Conservation (phyloP, 108 stramenopile genomes). For the Nitzschia inconspicua region DNA sequence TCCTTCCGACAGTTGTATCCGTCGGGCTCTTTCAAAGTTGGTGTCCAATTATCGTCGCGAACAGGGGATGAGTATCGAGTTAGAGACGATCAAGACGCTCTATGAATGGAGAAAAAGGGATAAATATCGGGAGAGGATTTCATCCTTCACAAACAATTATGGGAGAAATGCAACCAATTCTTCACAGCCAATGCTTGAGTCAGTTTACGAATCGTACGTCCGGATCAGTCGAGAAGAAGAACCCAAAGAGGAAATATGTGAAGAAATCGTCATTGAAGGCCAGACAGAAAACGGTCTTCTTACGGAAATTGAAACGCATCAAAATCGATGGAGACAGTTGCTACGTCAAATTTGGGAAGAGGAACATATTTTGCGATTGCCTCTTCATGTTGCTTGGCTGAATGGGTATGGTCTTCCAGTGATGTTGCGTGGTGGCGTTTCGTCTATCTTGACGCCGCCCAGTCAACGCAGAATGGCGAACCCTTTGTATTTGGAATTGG, state of each 20-base stretch:
- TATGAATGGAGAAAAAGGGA: slow-evolving; percentile 41
- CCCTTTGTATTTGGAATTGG: neutral
- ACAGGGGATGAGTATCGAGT: slow-evolving; percentile 30
- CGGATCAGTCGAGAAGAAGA: neutral
- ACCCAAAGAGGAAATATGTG: slow-evolving; percentile 16
- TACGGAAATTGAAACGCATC: slow-evolving; percentile 30
- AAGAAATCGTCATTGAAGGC: too few species aligned
- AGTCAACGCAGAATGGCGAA: neutral
- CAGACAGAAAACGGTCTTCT: slow-evolving; percentile 13
- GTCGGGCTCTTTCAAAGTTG: slow-evolving; percentile 29
- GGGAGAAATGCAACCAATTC: slow-evolving; percentile 7
- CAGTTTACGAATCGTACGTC: slow-evolving; percentile 35
- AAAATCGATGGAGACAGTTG: slow-evolving; percentile 37
- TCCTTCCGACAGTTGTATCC: slow-evolving; percentile 28
- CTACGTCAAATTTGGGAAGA: slow-evolving; percentile 39
- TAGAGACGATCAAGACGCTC: slow-evolving; percentile 41
- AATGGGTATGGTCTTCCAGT: slow-evolving; percentile 13
- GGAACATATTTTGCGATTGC: slow-evolving; percentile 32
- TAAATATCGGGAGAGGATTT: slow-evolving; percentile 4
- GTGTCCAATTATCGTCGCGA: slow-evolving; percentile 17
- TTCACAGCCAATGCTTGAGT: neutral
- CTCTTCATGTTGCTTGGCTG: slow-evolving; percentile 23
- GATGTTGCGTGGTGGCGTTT: slow-evolving; percentile 31
- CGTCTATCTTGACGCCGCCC: slow-evolving; percentile 3
- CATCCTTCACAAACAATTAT: too few species aligned